Percentiles rank a stretch among this genome's conserved stretches.
Evolutionary conservation across 176 grass and related monocot species (phyloP).

Genomic region (Oryza rufipogon): DNA sequence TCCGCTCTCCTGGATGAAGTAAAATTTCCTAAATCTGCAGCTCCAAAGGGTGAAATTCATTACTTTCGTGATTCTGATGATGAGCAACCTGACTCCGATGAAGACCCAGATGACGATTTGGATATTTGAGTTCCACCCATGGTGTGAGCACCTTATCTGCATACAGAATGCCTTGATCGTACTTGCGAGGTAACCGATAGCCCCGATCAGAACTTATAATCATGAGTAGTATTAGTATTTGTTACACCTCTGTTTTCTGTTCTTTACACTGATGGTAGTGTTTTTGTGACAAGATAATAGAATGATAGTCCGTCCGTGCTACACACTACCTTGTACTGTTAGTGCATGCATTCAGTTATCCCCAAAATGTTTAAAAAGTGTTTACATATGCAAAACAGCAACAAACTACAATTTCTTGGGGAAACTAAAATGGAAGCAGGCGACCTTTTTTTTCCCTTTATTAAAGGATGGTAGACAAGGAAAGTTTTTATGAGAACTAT

Average conservation of each 20-base stretch:
- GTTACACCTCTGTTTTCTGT: not conserved
- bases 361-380: not conserved
- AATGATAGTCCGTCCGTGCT: not conserved
- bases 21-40: slow-evolving; percentile 43
- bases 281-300: slow-evolving; percentile 21
- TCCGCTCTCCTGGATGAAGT: slow-evolving; percentile 38
- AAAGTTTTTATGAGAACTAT: not conserved
- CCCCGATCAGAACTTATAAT: slow-evolving; percentile 1
- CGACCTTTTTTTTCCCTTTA: not conserved
- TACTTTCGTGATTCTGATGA: slow-evolving; percentile 96
- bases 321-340: not conserved
- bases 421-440: not conserved
- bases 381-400: not conserved
- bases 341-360: not conserved
- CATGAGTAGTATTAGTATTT: not conserved
- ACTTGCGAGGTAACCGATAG: not conserved
- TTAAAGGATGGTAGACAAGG: not conserved
- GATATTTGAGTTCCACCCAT: slow-evolving; percentile 63
- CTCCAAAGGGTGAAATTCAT: slow-evolving; percentile 78
- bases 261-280: not conserved
- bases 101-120: slow-evolving; percentile 97
- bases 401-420: not conserved
- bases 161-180: not conserved
- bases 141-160: slow-evolving; percentile 2
- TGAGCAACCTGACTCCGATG: slow-evolving; percentile 89